These are phyloP conservation scores for Amphirosellinia nigrospora DNA, from an alignment of 495 filamentous ascomycete genomes.

Conservation along the genomic window DNA sequence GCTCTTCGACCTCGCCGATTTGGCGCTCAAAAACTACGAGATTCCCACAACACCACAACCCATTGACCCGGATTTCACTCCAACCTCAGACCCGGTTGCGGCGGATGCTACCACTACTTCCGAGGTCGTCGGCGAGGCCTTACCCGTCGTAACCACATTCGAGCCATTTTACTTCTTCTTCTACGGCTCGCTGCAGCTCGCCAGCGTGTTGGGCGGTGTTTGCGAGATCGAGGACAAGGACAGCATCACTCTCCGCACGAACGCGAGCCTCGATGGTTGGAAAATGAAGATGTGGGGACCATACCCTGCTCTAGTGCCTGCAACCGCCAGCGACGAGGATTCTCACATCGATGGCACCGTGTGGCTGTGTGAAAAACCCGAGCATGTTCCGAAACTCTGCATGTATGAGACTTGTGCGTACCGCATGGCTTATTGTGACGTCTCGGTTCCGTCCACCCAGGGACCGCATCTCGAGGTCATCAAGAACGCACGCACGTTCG, in stretches of 20 bases:
- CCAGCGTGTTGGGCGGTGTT: not conserved
- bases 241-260: slow-evolving; percentile 1
- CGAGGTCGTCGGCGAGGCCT: not conserved
- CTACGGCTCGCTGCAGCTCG: slow-evolving; percentile 34
- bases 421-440: slow-evolving; percentile 28
- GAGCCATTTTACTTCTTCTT: slow-evolving; percentile 41
- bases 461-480: slow-evolving; percentile 23
- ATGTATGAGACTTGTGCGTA: slow-evolving; percentile 28
- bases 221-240: not conserved
- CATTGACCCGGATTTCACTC: not conserved
- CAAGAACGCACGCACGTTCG: slow-evolving; percentile 31
- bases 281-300: slow-evolving; percentile 29
- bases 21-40: not conserved
- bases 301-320: slow-evolving; percentile 29
- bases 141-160: slow-evolving; percentile 11
- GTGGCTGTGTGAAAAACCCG: slow-evolving; percentile 30
- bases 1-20: slow-evolving; percentile 4
- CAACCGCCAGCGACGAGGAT: not conserved
- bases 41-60: not conserved
- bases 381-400: slow-evolving; percentile 14
- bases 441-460: slow-evolving; percentile 19
- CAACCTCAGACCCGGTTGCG: not conserved
- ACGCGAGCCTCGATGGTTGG: slow-evolving; percentile 28
- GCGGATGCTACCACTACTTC: not conserved
- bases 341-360: slow-evolving; percentile 16